Conservation (phyloP, 2,329 filamentous ascomycete genomes). For the Alternaria metachromatica region DNA sequence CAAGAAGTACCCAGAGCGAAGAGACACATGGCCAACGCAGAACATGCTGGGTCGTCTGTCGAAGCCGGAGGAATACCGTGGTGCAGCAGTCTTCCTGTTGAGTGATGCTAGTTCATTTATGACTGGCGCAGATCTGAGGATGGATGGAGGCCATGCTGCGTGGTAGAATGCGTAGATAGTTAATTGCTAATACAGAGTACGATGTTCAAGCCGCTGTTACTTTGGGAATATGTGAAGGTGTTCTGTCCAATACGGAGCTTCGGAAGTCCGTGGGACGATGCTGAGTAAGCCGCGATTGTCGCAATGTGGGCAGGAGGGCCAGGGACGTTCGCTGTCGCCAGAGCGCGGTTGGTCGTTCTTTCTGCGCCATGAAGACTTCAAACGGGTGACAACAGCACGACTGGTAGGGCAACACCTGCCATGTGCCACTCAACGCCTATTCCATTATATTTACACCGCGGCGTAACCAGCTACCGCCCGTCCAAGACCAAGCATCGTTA, state of each 20-base stretch:
- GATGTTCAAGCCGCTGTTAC: neutral
- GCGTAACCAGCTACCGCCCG: neutral
- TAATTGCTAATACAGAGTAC: neutral
- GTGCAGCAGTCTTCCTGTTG: slow-evolving; percentile 48
- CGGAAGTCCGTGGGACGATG: slow-evolving; percentile 12
- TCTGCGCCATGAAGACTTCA: slow-evolving; percentile 15
- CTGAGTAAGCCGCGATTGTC: slow-evolving; percentile 12
- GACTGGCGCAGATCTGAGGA: slow-evolving; percentile 49
- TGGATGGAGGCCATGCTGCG: slow-evolving; percentile 49
- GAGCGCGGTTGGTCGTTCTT: slow-evolving; percentile 3
- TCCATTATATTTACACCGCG: neutral
- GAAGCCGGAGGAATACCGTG: slow-evolving; percentile 46
- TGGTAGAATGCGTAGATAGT: slow-evolving; percentile 38
- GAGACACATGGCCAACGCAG: slow-evolving; percentile 75
- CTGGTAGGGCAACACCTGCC: slow-evolving; percentile 14
- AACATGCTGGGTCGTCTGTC: slow-evolving; percentile 73
- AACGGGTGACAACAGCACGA: slow-evolving; percentile 19
- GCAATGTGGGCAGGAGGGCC: neutral
- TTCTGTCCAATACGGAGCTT: slow-evolving; percentile 12
- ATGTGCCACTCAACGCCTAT: slow-evolving; percentile 3
- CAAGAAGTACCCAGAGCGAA: slow-evolving; percentile 71
- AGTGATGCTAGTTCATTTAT: slow-evolving; percentile 52
- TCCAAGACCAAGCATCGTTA: neutral
- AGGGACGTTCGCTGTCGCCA: neutral
- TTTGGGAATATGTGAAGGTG: neutral